These are phyloP conservation scores for Trichoderma reesei DNA, from an alignment of 495 filamentous ascomycete genomes.

Conservation along the genomic window DNA sequence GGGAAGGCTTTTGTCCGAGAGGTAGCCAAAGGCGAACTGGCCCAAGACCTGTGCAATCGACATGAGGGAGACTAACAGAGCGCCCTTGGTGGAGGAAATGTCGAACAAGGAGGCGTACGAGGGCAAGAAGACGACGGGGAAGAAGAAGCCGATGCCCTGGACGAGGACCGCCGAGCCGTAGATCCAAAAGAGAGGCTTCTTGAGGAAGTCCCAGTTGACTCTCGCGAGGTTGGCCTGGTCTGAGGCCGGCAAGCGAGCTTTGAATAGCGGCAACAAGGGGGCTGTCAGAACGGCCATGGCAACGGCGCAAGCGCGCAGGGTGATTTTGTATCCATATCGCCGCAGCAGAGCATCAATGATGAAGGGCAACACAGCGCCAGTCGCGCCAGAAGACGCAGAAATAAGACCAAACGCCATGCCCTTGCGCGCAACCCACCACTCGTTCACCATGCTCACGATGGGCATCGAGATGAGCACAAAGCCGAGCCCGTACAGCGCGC, in stretches of 20 bases:
- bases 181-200: constrained; percentile 23
- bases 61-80: constrained; percentile 25
- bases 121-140: constrained; percentile 24
- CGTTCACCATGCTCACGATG: constrained; percentile 29
- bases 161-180: constrained; percentile 20
- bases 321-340: constrained; percentile 24
- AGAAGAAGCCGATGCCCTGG: constrained; percentile 28
- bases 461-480: constrained; percentile 29
- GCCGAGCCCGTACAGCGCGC: constrained; percentile 27
- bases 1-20: constrained; percentile 22
- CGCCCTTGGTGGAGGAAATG: constrained; percentile 19
- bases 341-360: constrained; percentile 23
- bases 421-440: constrained; percentile 29
- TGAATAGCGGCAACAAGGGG: constrained; percentile 25
- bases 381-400: constrained; percentile 26
- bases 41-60: constrained; percentile 24
- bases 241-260: constrained; percentile 19
- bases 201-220: constrained; percentile 18
- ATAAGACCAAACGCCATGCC: constrained; percentile 35
- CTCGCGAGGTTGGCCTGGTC: constrained; percentile 11
- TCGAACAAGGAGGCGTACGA: constrained; percentile 27
- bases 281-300: constrained; percentile 25
- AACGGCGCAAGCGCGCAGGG: constrained; percentile 27
- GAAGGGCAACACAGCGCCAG: constrained; percentile 28
- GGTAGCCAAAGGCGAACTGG: constrained; percentile 25